Evolutionary conservation across 2,329 filamentous ascomycete genomes (phyloP).

Genomic region (Beauveria sp.): DNA sequence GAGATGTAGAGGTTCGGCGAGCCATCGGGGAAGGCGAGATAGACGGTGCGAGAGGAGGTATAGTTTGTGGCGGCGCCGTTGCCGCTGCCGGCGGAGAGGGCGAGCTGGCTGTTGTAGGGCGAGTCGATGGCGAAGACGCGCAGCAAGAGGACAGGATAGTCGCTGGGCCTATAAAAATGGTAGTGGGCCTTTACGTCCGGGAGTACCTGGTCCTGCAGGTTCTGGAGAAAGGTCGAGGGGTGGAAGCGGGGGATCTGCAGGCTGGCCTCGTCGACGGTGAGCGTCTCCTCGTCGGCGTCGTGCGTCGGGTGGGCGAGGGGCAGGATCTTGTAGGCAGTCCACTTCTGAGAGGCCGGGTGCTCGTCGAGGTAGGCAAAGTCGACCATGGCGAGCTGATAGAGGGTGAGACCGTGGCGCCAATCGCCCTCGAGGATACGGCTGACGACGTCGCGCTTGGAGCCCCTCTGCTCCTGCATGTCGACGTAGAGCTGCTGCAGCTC

Average conservation of each 20-base stretch:
- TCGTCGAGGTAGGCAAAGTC: conserved; percentile 60
- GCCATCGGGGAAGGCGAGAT: conserved; percentile 74
- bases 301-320: conserved; percentile 36
- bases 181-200: conserved; percentile 81
- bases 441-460: conserved; percentile 55
- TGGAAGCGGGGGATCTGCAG: conserved; percentile 64
- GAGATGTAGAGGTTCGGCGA: conserved; percentile 67
- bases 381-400: conserved; percentile 63
- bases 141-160: conserved; percentile 64
- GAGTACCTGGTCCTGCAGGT: conserved; percentile 65
- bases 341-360: conserved; percentile 55
- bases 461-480: conserved; percentile 51
- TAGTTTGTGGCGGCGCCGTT: conserved; percentile 35
- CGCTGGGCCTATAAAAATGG: conserved; percentile 64
- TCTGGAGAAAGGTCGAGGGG: conserved; percentile 69
- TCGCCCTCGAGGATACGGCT: conserved; percentile 61
- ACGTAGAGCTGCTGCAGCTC: conserved; percentile 60
- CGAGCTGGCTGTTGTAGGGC: conserved; percentile 61
- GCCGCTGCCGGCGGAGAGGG: conserved; percentile 27
- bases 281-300: conserved; percentile 30
- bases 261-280: conserved; percentile 36
- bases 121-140: conserved; percentile 74
- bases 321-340: conserved; percentile 54
- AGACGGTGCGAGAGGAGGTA: conserved; percentile 65
- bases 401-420: conserved; percentile 55